Evolutionary conservation across 495 filamentous ascomycete genomes (phyloP).

Genomic region (Lasiosphaeris hirsuta): DNA sequence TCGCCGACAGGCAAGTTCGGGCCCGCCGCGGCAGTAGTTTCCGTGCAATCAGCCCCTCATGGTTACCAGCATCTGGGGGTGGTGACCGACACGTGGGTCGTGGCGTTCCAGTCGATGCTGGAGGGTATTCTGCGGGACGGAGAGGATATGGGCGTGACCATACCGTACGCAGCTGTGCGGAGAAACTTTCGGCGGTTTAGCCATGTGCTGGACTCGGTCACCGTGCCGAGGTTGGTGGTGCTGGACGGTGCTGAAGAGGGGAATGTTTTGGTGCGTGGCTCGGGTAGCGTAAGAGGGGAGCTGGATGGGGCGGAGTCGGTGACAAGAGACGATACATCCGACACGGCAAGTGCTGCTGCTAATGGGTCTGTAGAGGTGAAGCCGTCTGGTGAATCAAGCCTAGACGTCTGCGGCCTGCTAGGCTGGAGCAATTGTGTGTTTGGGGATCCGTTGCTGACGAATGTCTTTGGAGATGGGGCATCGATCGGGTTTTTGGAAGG

Average conservation of each 20-base stretch:
- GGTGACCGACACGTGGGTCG: constrained; percentile 33
- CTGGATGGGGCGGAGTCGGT: background rate
- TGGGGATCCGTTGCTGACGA: constrained; percentile 56
- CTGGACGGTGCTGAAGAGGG: constrained; percentile 33
- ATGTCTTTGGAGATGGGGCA: constrained; percentile 39
- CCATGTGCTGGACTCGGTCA: constrained; percentile 39
- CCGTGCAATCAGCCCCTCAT: background rate
- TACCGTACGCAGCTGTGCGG: constrained; percentile 41
- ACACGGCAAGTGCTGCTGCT: too few relatives aligned
- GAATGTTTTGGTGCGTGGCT: constrained; percentile 29
- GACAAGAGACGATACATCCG: background rate
- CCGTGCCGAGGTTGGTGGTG: constrained; percentile 35
- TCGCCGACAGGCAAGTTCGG: constrained; percentile 42
- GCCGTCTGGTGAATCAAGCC: background rate
- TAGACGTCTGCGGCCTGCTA: constrained; percentile 33
- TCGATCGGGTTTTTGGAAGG: constrained; percentile 43
- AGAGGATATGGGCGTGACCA: constrained; percentile 44
- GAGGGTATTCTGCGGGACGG: constrained; percentile 42
- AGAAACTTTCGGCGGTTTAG: constrained; percentile 35
- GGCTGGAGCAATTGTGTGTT: constrained; percentile 56
- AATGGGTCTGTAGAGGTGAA: too few relatives aligned
- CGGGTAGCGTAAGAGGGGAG: background rate
- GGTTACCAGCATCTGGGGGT: constrained; percentile 1
- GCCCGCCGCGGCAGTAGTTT: constrained; percentile 31
- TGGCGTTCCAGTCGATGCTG: constrained; percentile 46